Evolutionary conservation across 441 rosid genomes (phyloP), one percentile per base, ranked within the genome.

Genomic region (Pelargonium fulgidum): DNA sequence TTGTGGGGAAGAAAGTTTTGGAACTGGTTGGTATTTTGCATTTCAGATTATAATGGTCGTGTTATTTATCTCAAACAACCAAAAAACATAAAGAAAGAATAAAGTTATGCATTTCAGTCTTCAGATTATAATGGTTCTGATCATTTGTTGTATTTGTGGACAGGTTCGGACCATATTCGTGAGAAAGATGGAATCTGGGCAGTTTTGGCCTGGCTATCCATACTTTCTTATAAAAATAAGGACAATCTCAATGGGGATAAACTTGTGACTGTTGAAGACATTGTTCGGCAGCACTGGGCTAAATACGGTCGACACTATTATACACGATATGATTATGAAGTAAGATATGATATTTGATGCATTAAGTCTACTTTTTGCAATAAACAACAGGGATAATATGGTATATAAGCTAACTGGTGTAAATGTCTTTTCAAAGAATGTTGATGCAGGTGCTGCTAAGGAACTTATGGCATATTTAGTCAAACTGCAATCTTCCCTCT

Each of bases 171-270:
- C 79, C 98, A 94, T 74, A 92, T 94, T 56, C 93, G 98, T 22
- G 98, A 94, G 85, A 92, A 92, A 73, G 98, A 94, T 79, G 95
- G 98, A 69, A 92, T 94, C 56, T 94, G 98, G 98, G 99, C 99
- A 45, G 98, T 94, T 76, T 84, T 94, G 77, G 99, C 99, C n/a
- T 94, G 99, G 98, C 80, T 92, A 26, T 92, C 99, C 36, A 90
- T 94, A 65, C 81, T 94, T 73, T 97, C 99, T 78, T 80, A 81
- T 77, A 89, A 88, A 74, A 92, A 90, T 72, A 89, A 86, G 85
- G 93, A 81, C 61, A 92, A 67, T 72, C 79, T 86, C 2, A 58
- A 68, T 56, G 96, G 98, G 26, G 77, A 81, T 67, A 86, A 85
- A 75, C 89, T 94, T 73, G 98, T 90, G 70, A 78, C 86, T 0